These are phyloP conservation scores for Diaporthe batatas DNA, from an alignment of 2,329 filamentous ascomycete genomes.

Conservation along the genomic window DNA sequence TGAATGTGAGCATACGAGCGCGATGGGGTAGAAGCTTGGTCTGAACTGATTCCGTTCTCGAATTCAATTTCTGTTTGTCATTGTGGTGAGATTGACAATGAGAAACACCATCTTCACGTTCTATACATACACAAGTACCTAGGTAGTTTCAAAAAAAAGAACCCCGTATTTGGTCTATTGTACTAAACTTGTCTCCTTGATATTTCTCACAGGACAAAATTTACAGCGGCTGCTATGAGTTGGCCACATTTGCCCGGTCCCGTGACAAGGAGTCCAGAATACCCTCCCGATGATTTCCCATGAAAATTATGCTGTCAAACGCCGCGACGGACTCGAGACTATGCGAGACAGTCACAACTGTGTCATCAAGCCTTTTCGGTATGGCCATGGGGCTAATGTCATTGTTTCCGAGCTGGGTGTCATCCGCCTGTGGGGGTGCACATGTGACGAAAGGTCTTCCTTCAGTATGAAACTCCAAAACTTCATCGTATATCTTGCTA, in stretches of 20 bases:
- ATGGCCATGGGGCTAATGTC: constrained; percentile 58
- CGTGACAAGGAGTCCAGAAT: background rate
- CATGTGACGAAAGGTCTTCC: constrained; percentile 51
- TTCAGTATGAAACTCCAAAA: constrained; percentile 52
- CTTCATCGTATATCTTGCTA: constrained; percentile 50
- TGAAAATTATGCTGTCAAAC: constrained; percentile 35
- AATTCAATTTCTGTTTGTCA: constrained; percentile 1
- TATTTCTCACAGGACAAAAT: background rate
- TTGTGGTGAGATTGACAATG: background rate
- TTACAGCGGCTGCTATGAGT: background rate
- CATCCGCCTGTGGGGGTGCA: constrained; percentile 52
- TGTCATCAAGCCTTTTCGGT: too few species aligned
- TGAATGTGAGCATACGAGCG: background rate
- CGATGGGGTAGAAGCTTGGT: background rate
- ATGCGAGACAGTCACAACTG: constrained; percentile 34
- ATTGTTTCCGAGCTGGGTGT: constrained; percentile 56
- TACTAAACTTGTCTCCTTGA: background rate
- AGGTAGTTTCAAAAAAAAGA: background rate
- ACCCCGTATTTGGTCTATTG: too few species aligned
- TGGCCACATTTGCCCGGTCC: background rate
- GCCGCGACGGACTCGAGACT: constrained; percentile 25
- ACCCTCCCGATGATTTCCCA: constrained; percentile 31
- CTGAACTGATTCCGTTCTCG: background rate
- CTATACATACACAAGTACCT: background rate
- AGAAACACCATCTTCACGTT: background rate